Base-by-base conservation (phyloP, 495 filamentous ascomycete genomes). In the Hyaloscypha bicolor region DNA sequence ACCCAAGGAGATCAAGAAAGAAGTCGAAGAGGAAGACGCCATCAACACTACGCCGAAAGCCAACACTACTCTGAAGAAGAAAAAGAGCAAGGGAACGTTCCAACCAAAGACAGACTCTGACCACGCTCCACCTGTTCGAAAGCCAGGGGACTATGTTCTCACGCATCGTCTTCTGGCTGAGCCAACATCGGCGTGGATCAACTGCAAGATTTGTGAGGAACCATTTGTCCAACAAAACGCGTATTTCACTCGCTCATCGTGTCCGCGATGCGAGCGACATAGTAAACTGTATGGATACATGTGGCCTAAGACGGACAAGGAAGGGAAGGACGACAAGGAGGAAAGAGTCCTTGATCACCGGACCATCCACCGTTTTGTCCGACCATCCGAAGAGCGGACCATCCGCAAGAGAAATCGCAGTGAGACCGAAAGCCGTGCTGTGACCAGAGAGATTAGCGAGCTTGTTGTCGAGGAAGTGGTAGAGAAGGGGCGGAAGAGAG, bases 291-390 rank as follows among this genome's bases (percentile, higher is more conserved):
- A 97, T 75, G 96, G 96, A 0, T 96, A 90, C 72, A 84, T 87
- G 60, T 99, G 96, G 96, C 95, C 95, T 21, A 96, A 98, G 78
- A 98, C 96, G 2, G 90, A 96, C 42, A 88, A 82, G 25, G 84
- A 88, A 65, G 90, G 91, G 0, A 85, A 85, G 21, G 66, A 79
- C 12, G 95, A 98, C 72, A 86, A 84, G 29, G 93, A 96, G 73
- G 89, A 91, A 63, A 82, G 91, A 2, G 76, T 93, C 8, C 82
- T 92, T 71, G 91, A 94, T 67, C 91, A 93, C 68, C 79, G 91
- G 30, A 85, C 79, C 0, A 79, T 94, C 16, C 87, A 93, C 73
- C 84, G 91, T 11, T 93, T 93, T 71, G 72, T 94, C 30, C 80
- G 79, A 19, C 82, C 85, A 0, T 82, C 89, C 16, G 90, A 92